Conservation (phyloP, 2,329 filamentous ascomycete genomes). For the Botrytis deweyae region DNA sequence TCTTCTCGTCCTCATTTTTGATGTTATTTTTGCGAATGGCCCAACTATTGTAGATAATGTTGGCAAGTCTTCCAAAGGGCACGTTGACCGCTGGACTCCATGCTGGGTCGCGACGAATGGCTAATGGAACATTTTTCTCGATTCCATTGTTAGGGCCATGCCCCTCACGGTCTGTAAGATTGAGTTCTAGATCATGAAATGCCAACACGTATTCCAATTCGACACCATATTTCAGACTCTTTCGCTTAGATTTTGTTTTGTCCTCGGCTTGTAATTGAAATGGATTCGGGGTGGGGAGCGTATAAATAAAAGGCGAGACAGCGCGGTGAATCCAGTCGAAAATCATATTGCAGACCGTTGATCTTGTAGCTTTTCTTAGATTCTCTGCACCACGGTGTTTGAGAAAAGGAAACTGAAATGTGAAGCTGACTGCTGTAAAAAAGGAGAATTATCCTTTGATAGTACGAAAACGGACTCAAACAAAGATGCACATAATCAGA, state of each 20-base stretch:
- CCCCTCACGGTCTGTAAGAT: slow-evolving; percentile 13
- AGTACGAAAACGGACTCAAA: slow-evolving; percentile 13
- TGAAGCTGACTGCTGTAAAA: not conserved
- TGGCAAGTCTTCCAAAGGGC: slow-evolving; percentile 2
- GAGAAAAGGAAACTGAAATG: not conserved
- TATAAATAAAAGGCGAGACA: not conserved
- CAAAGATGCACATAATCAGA: slow-evolving; percentile 8
- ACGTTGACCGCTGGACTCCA: slow-evolving; percentile 20
- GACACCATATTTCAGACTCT: slow-evolving; percentile 27
- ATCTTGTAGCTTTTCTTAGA: not conserved
- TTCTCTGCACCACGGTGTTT: not conserved
- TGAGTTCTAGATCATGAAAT: slow-evolving; percentile 29
- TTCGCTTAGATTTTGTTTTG: not conserved
- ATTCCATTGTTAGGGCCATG: slow-evolving; percentile 2
- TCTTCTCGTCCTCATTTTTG: not conserved
- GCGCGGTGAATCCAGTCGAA: not conserved
- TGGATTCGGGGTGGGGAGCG: not conserved
- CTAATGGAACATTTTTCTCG: slow-evolving; percentile 24
- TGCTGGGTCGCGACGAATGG: slow-evolving; percentile 9
- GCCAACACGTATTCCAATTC: slow-evolving; percentile 34
- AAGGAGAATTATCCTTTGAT: slow-evolving; percentile 15
- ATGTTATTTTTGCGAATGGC: slow-evolving; percentile 14
- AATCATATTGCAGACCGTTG: slow-evolving; percentile 2
- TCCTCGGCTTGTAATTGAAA: not conserved
- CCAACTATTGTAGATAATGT: slow-evolving; percentile 32